A percentile compares a stretch with the other conserved stretches of the same genome.
phyloP scores from a whole-genome alignment of 2,329 filamentous ascomycete species.

The Dothideomycetidae sp. region DNA sequence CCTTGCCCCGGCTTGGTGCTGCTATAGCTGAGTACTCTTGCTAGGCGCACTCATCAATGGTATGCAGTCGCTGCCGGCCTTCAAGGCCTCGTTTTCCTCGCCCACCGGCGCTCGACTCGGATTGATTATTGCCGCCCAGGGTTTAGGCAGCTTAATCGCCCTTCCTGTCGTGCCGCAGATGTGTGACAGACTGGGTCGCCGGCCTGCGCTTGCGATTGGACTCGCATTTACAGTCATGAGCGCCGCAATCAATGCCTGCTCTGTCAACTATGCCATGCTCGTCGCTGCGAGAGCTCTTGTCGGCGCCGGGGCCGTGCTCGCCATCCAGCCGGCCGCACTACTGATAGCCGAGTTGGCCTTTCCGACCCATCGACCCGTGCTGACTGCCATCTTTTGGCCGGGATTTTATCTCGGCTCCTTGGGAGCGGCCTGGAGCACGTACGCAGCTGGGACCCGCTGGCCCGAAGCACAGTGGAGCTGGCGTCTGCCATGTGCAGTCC shows the following conservation, averaged over 20 bases:
- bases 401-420: constrained; percentile 46
- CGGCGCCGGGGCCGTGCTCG: constrained; percentile 23
- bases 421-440: constrained; percentile 47
- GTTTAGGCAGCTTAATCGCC: constrained; percentile 11
- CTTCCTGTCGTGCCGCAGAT: constrained; percentile 3
- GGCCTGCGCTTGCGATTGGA: constrained; percentile 2
- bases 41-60: constrained; percentile 12
- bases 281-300: constrained; percentile 26
- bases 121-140: constrained; percentile 13
- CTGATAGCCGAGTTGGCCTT: constrained; percentile 34
- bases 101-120: constrained; percentile 13
- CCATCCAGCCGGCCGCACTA: constrained; percentile 22
- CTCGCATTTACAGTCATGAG: constrained; percentile 1
- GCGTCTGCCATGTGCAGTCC: constrained; percentile 36
- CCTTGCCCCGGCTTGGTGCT: no score
- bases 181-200: constrained; percentile 1
- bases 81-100: constrained; percentile 12
- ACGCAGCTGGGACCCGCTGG: constrained; percentile 44
- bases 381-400: constrained; percentile 21
- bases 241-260: constrained; percentile 8
- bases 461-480: constrained; percentile 34
- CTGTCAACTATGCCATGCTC: constrained; percentile 23
- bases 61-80: constrained; percentile 11
- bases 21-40: no score
- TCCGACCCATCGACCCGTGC: constrained; percentile 25